Evolutionary conservation across 176 grass and related monocot genomes (phyloP).

Genomic region (Raddia distichophylla): DNA sequence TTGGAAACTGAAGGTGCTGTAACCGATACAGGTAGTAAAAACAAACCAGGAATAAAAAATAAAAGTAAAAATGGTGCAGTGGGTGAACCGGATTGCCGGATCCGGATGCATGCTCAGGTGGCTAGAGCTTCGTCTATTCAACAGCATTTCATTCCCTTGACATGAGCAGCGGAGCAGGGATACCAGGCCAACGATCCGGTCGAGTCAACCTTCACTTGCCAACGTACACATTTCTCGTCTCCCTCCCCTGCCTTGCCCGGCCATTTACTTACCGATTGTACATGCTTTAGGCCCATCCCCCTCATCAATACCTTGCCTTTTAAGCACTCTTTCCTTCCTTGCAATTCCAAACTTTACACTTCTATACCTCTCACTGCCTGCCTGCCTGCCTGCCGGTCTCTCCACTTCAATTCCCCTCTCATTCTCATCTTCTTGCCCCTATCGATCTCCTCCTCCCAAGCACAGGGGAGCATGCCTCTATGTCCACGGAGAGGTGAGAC

Average conservation of each 20-base stretch:
- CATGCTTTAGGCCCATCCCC: slow-evolving; percentile 60
- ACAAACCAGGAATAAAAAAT: no score
- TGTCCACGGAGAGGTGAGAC: slow-evolving; percentile 85
- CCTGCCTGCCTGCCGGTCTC: neutral
- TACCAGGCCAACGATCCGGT: slow-evolving; percentile 39
- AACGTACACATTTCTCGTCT: slow-evolving; percentile 30
- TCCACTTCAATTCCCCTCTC: slow-evolving; percentile 8
- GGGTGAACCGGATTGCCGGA: neutral
- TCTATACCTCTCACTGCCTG: slow-evolving; percentile 34
- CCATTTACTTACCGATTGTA: slow-evolving; percentile 59
- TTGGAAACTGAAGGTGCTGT: neutral
- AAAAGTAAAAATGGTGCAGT: neutral
- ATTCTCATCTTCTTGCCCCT: neutral
- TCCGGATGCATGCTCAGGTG: neutral
- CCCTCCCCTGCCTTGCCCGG: slow-evolving; percentile 18
- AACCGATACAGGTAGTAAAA: neutral
- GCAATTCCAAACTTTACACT: slow-evolving; percentile 54
- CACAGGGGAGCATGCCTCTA: slow-evolving; percentile 78
- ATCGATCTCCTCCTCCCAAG: neutral
- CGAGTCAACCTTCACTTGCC: slow-evolving; percentile 43
- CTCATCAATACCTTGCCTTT: slow-evolving; percentile 83
- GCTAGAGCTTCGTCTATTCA: slow-evolving; percentile 1
- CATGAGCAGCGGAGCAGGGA: slow-evolving; percentile 50
- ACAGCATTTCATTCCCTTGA: slow-evolving; percentile 36
- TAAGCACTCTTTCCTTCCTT: slow-evolving; percentile 84